A percentile compares a stretch with the other conserved stretches of the same genome.
These are phyloP conservation scores for Bruguiera hainesii DNA, from an alignment of 441 rosid genomes.

Conservation along the genomic window DNA sequence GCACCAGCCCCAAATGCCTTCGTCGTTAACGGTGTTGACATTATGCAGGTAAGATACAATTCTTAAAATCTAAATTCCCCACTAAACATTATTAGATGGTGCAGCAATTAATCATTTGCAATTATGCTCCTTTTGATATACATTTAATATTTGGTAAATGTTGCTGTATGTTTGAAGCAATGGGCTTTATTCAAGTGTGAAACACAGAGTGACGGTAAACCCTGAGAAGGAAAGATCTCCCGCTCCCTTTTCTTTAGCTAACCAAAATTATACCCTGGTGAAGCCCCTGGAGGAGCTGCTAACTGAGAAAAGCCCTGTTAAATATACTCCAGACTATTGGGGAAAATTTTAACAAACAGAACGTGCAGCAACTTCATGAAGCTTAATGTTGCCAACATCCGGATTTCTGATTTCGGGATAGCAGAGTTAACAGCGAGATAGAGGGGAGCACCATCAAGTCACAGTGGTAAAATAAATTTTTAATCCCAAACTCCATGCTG, in stretches of 20 bases:
- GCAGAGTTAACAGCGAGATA: slow-evolving; percentile 5
- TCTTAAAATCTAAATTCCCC: too few species aligned
- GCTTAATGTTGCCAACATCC: slow-evolving; percentile 55
- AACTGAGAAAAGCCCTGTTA: slow-evolving; percentile 41
- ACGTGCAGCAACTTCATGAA: slow-evolving; percentile 60
- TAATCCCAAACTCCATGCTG: too few species aligned
- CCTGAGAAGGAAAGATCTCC: slow-evolving; percentile 60
- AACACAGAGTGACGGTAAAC: slow-evolving; percentile 80
- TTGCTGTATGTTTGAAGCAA: slow-evolving; percentile 65
- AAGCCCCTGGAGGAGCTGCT: slow-evolving; percentile 60
- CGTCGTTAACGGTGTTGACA: slow-evolving; percentile 70
- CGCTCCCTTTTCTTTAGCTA: slow-evolving; percentile 77
- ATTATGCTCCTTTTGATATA: too few species aligned
- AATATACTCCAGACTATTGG: slow-evolving; percentile 54
- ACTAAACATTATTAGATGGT: too few species aligned
- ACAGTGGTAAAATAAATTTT: too few species aligned
- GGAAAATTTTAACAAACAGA: slow-evolving; percentile 51
- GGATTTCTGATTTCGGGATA: slow-evolving; percentile 47
- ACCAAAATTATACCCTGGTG: slow-evolving; percentile 59
- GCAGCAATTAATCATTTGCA: too few species aligned
- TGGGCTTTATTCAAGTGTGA: slow-evolving; percentile 70
- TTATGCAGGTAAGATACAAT: slow-evolving; percentile 47
- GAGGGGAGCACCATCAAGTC: too few species aligned
- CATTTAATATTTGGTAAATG: too few species aligned
- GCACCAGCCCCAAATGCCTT: slow-evolving; percentile 62